These are phyloP conservation scores for Lumnitzera racemosa DNA, from an alignment of 345 rosid species.

Conservation along the genomic window DNA sequence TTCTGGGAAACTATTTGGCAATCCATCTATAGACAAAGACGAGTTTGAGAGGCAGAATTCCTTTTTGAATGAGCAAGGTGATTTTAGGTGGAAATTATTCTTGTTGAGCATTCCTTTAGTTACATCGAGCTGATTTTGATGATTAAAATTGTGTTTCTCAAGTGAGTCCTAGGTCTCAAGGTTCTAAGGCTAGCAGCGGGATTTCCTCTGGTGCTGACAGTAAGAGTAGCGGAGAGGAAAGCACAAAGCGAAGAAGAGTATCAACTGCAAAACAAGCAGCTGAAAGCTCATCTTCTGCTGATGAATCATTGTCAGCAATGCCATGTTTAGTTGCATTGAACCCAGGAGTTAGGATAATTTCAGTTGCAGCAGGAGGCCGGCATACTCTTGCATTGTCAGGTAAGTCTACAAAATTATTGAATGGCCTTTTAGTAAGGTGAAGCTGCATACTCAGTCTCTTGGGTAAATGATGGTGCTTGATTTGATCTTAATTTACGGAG, in stretches of 20 bases:
- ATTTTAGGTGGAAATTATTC: constrained; percentile 2
- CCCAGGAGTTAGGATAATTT: constrained; percentile 74
- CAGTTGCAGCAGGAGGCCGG: constrained; percentile 97
- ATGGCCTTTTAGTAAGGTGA: neutral
- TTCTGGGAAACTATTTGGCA: constrained; percentile 71
- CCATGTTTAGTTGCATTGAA: constrained; percentile 86
- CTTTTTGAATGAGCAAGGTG: constrained; percentile 67
- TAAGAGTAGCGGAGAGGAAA: constrained; percentile 52
- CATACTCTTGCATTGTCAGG: constrained; percentile 96
- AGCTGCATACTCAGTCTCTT: neutral
- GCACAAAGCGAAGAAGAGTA: constrained; percentile 60
- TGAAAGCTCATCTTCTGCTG: constrained; percentile 64
- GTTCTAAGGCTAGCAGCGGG: constrained; percentile 42
- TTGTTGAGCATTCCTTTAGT: constrained; percentile 5
- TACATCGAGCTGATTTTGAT: neutral
- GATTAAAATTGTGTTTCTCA: constrained; percentile 8
- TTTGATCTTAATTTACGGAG: constrained; percentile 12
- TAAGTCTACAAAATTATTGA: constrained; percentile 12
- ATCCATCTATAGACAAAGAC: constrained; percentile 43
- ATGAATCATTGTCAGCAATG: constrained; percentile 65
- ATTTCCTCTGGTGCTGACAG: constrained; percentile 30
- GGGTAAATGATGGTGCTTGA: constrained; percentile 1
- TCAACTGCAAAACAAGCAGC: constrained; percentile 63
- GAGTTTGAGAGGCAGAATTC: constrained; percentile 46
- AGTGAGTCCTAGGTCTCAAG: constrained; percentile 61